Base-by-base conservation (phyloP, 164 flowering plant species). In the Buxus sempervirens region DNA sequence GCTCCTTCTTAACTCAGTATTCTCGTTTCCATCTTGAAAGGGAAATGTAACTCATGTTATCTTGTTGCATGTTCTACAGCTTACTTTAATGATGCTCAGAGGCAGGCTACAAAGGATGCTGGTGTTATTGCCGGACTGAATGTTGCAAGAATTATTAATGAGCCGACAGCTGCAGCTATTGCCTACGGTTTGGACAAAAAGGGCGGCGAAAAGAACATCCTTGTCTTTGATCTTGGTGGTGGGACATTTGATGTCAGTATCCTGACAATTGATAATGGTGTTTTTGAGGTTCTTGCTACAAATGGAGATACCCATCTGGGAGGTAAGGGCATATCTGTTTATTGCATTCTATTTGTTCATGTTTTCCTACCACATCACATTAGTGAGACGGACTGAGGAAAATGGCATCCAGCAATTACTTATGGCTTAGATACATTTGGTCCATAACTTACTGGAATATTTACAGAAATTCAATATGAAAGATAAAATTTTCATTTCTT, bases 221-320 rank as follows among this genome's bases (percentile, higher is more conserved):
- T 78, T 56, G 84, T 84, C n/a, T 81, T 81, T 62, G 86, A 81
- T 38, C 84, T 81, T 77, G 82, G 86, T 62, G 86, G 86, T 73
- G 86, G 86, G 49, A 83, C 86, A 27, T 81, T 83, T 51, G 86
- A 84, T 82, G 85, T 84, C 66, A 77, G 82, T 63, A 70, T 84
- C 67, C 68, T 82, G 76, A 78, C 80, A 9, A 80, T 82, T 62
- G 83, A 78, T 36, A 75, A 82, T 69, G 78, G 83, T 38, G 81
- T 78, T 6, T 84, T 84, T 67, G 82, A 84, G 76, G 82, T 84
- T 67, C 74, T 77, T 57, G 75, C 83, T 42, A 83, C 84, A 36
- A 79, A 80, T 56, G 86, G 84, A 65, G 86, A 81, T 64, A 81
- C 83, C 61, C 84, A 79, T 71, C 71, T 83, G 62, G 86, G 84